Conservation (phyloP, 176 grass and related monocot species). For the Saccharum officinarum region DNA sequence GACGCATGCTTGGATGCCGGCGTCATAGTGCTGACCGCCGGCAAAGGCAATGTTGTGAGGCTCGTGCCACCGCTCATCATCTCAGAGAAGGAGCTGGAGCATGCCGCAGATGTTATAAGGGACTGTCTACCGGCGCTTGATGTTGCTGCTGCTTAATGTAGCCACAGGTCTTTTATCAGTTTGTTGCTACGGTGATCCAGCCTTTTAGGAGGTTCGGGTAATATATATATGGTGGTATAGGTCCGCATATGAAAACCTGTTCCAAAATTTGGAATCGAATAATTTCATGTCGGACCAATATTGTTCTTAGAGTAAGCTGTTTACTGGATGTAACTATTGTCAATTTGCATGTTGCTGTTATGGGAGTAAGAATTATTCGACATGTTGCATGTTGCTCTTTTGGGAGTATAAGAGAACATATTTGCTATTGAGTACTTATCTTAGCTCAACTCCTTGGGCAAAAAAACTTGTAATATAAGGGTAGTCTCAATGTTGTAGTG, state of each 20-base stretch:
- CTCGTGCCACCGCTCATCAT: slow-evolving; percentile 73
- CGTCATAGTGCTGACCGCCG: slow-evolving; percentile 72
- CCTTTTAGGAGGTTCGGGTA: background rate
- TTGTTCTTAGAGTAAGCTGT: background rate
- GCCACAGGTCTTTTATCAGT: background rate
- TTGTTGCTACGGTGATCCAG: background rate
- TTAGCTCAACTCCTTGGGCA: too few relatives aligned
- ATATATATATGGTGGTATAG: slow-evolving; percentile 9
- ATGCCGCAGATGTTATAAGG: slow-evolving; percentile 57
- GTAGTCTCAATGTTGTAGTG: too few relatives aligned
- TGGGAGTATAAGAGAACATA: too few relatives aligned
- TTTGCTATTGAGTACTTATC: too few relatives aligned
- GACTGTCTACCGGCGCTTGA: slow-evolving; percentile 63
- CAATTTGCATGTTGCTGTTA: too few relatives aligned
- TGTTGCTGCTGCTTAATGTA: slow-evolving; percentile 19
- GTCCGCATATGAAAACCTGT: background rate
- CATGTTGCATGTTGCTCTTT: too few relatives aligned
- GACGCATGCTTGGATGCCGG: slow-evolving; percentile 67
- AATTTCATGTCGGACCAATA: slow-evolving; percentile 5
- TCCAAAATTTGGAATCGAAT: slow-evolving; percentile 15
- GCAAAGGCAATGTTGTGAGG: slow-evolving; percentile 88
- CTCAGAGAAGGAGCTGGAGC: slow-evolving; percentile 76
- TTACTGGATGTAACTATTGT: too few relatives aligned
- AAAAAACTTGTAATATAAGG: too few relatives aligned
- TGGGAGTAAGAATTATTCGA: too few relatives aligned